Percentiles rank a stretch among this genome's conserved stretches.
Conservation (phyloP, 2,329 filamentous ascomycete species). For the Cyphellophora attinorum region DNA sequence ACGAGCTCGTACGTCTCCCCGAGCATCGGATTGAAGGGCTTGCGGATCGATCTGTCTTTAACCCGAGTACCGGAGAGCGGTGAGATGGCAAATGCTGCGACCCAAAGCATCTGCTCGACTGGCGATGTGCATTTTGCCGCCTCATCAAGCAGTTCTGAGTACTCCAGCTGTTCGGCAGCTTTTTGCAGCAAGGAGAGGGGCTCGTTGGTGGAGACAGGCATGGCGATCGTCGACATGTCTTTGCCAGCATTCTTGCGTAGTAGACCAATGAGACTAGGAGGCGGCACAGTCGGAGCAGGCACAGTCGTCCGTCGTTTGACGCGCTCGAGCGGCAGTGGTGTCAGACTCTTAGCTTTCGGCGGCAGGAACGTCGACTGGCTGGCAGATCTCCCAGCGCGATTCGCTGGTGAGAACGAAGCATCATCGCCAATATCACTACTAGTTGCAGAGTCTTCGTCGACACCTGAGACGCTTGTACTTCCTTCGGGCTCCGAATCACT, state of each 20-base stretch:
- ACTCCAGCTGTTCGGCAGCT: conserved; percentile 82
- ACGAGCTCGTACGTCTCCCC: conserved; percentile 94
- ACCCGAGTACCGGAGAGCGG: conserved; percentile 72
- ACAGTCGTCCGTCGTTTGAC: conserved; percentile 63
- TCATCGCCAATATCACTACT: conserved; percentile 48
- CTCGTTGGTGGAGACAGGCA: conserved; percentile 96
- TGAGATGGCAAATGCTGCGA: conserved; percentile 85
- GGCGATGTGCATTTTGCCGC: conserved; percentile 50
- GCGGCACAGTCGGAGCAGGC: conserved; percentile 62
- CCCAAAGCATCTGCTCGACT: conserved; percentile 67
- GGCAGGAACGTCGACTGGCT: conserved; percentile 56
- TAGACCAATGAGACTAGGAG: conserved; percentile 87
- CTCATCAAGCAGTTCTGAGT: conserved; percentile 71
- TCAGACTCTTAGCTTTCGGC: conserved; percentile 61
- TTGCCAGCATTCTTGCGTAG: conserved; percentile 97
- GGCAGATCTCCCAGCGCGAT: conserved; percentile 22
- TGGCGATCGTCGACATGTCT: conserved; percentile 89
- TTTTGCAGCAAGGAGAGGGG: conserved; percentile 81
- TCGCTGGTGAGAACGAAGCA: conserved; percentile 26
- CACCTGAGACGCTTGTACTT: conserved; percentile 24
- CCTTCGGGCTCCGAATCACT: conserved; percentile 60
- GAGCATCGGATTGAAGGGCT: conserved; percentile 94
- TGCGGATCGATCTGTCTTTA: conserved; percentile 85
- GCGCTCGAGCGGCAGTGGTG: conserved; percentile 62
- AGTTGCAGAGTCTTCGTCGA: conserved; percentile 51